Base-by-base conservation (phyloP, 2,329 filamentous ascomycete species). In the Mycosphaerella arachidis region DNA sequence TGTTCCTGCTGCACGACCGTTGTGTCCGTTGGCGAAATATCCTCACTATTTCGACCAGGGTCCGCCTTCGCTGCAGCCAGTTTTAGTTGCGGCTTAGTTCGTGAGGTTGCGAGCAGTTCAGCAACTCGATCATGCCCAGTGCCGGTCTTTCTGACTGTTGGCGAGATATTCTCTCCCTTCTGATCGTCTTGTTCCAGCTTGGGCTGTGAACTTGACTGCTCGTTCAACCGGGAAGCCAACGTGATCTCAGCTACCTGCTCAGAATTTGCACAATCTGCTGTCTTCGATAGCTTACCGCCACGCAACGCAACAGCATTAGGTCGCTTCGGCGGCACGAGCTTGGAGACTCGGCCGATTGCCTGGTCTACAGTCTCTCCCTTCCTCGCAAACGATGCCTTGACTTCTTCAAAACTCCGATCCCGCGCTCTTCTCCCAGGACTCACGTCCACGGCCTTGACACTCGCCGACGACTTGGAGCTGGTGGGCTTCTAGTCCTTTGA, bases 291-390 rank as follows among this genome's bases (percentile, higher is more conserved):
- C 20, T 27, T 9, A 12, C 12, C n/a, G 10, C 16, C 16, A 30
- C 20, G 8, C 9, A 27, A 29, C 6, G 27, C 20, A 50, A 20
- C 46, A 29, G 10, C 10, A 12, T 4, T 50, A 18, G 61, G 56
- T 51, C 63, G 50, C 46, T 53, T 45, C 12, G 64, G 64, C 40
- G 29, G 43, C 16, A 55, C 53, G 27, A 66, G 46, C 16, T 46
- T 55, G 29, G 61, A 65, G 2, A 62, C 61, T 48, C 64, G 45
- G 27, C 56, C 35, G n/a, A 62, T 62, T 13, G 64, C 64, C 48
- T 65, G 50, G n/a, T 56, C 48, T 8, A 58, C 58, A 20, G 59
- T 61, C 52, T 65, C 59, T 7, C 63, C 63, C 43, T 51, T 18
- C 37, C 59, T 62, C 18, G 58, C 53, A 10, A 66, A 51, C 7